Conservation (phyloP, 2,329 filamentous ascomycete genomes). For the Epicoccum nigrum region DNA sequence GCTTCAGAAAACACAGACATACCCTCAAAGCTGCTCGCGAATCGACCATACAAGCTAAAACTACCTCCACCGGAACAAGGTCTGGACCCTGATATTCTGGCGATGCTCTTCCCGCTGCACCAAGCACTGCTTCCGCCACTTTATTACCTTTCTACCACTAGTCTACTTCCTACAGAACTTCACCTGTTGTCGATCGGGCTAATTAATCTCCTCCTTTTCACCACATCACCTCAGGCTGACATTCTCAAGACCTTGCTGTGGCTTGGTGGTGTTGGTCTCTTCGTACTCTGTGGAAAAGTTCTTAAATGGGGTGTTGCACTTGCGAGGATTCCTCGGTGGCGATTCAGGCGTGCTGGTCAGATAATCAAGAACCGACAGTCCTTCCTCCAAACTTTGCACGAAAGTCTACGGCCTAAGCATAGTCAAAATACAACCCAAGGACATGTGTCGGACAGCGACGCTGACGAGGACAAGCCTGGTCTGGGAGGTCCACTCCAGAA, state of each 20-base stretch:
- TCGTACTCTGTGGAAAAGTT: slow-evolving; percentile 74
- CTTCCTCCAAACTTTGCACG: slow-evolving; percentile 51
- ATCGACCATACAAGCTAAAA: slow-evolving; percentile 46
- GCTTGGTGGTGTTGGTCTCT: slow-evolving; percentile 73
- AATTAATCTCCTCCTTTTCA: slow-evolving; percentile 79
- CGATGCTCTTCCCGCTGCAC: slow-evolving; percentile 81
- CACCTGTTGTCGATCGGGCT: slow-evolving; percentile 83
- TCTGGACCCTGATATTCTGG: slow-evolving; percentile 63
- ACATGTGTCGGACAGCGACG: slow-evolving; percentile 50
- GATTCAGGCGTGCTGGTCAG: slow-evolving; percentile 68
- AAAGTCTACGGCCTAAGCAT: slow-evolving; percentile 40
- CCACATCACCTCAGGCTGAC: slow-evolving; percentile 63
- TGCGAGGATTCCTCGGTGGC: slow-evolving; percentile 89
- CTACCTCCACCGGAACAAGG: slow-evolving; percentile 35
- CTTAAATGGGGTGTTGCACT: slow-evolving; percentile 84
- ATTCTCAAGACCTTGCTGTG: slow-evolving; percentile 55
- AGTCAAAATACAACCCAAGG: slow-evolving; percentile 25
- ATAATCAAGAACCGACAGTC: slow-evolving; percentile 52
- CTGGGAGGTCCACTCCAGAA: slow-evolving; percentile 30
- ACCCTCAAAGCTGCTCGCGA: slow-evolving; percentile 40
- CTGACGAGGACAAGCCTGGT: slow-evolving; percentile 51
- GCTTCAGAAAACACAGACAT: slow-evolving; percentile 55
- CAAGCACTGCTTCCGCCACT: slow-evolving; percentile 75
- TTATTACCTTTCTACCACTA: slow-evolving; percentile 84
- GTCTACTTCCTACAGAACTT: slow-evolving; percentile 83